Base-by-base conservation (phyloP, 2,329 filamentous ascomycete species). In the Nigrograna mackinnonii region DNA sequence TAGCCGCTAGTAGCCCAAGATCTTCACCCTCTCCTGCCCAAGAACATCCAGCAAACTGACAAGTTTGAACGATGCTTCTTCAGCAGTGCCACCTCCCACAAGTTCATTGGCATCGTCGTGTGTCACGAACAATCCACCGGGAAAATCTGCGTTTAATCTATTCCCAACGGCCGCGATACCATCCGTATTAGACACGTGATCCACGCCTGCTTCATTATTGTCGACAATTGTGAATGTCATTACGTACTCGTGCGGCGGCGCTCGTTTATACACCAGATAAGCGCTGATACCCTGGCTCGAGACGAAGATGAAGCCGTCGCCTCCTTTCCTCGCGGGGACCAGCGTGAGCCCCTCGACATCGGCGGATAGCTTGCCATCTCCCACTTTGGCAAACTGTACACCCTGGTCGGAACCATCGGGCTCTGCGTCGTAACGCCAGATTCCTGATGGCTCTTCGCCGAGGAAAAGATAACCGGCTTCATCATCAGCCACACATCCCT, bases 261-360 rank as follows among this genome's bases (percentile, higher is more conserved):
- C 71, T 5, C 77, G 70, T 5, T 69, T 67, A 58, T 80, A 79
- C 28, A 80, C 66, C 37, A 78, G 73, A 53, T 77, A 80, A 1
- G 75, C 71, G 43, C 75, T 79, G 22, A 79, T 75, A 3, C 78
- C 77, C 48, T 80, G 77, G 44, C 70, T 75, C 2, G 75, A 79
- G 5, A 79, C 75, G 13, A 81, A 58, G 18, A 81, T 69, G 57
- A 76, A 80, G 1, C 77, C 77, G 14, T 72, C 54, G 2, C 72
- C 57, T 0, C 70, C 64, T 0, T 63, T 70, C 34, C 67, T 57
- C 3, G 77, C 77, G n/a, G 72, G 66, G 0, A 80, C 68, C 0
- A 80, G 62, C 0, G 77, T 76, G 9, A 81, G 70, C 7, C 78
- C 78, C 46, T 80, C 78, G n/a, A 79, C 74, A 16, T 80, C 78